Conservation (phyloP, 2,329 filamentous ascomycete genomes). For the Didymella lethalis region DNA sequence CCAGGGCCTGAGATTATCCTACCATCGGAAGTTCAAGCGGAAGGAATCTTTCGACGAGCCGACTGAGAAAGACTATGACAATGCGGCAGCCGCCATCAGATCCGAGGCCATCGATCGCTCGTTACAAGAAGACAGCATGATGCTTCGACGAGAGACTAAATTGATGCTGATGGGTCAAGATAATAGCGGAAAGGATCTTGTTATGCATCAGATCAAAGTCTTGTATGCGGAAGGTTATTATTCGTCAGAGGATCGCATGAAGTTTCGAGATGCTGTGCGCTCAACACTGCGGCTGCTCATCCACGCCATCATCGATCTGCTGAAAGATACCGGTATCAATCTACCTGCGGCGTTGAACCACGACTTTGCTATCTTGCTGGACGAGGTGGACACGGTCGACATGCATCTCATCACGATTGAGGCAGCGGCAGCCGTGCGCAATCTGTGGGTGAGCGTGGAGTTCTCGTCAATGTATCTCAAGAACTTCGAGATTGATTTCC, state of each 20-base stretch:
- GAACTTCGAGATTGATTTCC: conserved; percentile 50
- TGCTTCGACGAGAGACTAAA: conserved; percentile 45
- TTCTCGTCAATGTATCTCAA: conserved; percentile 46
- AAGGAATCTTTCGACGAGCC: conserved; percentile 29
- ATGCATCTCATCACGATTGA: conserved; percentile 36
- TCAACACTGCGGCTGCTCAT: conserved; percentile 45
- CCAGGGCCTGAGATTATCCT: conserved; percentile 44
- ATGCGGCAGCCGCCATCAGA: conserved; percentile 42
- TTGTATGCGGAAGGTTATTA: conserved; percentile 48
- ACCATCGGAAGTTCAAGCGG: conserved; percentile 38
- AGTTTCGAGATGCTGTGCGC: conserved; percentile 37
- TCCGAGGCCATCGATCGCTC: conserved; percentile 48
- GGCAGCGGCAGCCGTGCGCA: conserved; percentile 38
- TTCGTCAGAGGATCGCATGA: conserved; percentile 40
- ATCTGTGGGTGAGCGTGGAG: conserved; percentile 40
- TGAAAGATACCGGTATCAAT: conserved; percentile 47
- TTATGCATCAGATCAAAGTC: conserved; percentile 49
- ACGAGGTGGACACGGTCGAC: conserved; percentile 45
- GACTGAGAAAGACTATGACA: conserved; percentile 44
- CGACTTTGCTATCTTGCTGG: conserved; percentile 44
- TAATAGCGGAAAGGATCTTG: conserved; percentile 46
- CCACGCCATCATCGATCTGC: conserved; percentile 47
- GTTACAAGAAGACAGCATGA: conserved; percentile 45
- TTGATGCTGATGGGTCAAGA: conserved; percentile 42
- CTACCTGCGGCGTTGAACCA: conserved; percentile 37